Base-by-base conservation (phyloP, 176 grass and related monocot species). In the Phragmites australis region DNA sequence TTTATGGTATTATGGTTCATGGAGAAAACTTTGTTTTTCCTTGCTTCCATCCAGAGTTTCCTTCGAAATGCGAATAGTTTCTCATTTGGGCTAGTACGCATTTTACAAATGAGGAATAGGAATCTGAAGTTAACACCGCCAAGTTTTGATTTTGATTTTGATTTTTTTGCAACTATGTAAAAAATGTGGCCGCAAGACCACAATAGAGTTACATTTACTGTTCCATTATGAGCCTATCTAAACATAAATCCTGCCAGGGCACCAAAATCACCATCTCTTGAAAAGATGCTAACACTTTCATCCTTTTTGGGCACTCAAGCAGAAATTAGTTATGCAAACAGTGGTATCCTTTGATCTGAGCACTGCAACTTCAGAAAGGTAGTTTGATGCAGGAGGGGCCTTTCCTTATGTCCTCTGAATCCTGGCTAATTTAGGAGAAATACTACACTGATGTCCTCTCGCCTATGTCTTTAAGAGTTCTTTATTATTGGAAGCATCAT, bases 211-310 rank as follows among this genome's bases (percentile, higher is more conserved):
- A 56, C 55, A 2, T 22, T 29, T 61, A 53, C 13, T 45, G 83
- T 85, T 79, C 44, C 32, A 85, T 54, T 79, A 59, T 4, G 7
- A 65, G 22, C 10, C 45, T 64, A 72, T 50, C 42, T 8, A 25
- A 49, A 56, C 9, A 34, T 7, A 1, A 69, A 50, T 49, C 27
- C 29, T 5, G 17, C n/a, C 22, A 56, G 4, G 1, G 3, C 9
- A 11, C 16, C 22, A 21, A 29, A 30, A 69, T 39, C 47, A 26
- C 7, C 21, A 2, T 18, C 0, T 29, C 31, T n/a, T n/a, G 10
- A 25, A 61, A 82, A 26, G 8, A 49, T 13, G 55, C 8, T 48
- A 49, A 32, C 48, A 25, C 27, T 26, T 14, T 16, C 9, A 27
- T 41, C 16, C 21, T 19, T 63, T n/a, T 53, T 53, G 7, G 45